Conservation (phyloP, 306 rosid species). For the Vigna radiata region DNA sequence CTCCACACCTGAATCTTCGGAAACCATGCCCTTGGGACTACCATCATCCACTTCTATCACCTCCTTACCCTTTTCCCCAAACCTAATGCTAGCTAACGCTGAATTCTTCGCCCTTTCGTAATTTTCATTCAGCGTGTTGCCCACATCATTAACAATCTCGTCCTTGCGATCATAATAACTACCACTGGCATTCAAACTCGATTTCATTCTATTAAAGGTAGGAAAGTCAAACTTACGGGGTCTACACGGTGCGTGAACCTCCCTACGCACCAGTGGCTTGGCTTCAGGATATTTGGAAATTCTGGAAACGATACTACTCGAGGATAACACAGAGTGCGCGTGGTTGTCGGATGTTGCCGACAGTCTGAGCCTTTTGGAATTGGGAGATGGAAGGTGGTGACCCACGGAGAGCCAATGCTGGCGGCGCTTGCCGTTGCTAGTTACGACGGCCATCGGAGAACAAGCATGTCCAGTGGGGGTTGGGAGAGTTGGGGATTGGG, state of each 20-base stretch:
- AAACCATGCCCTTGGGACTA: constrained; percentile 47
- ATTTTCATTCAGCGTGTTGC: constrained; percentile 22
- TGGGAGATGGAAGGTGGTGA: constrained; percentile 45
- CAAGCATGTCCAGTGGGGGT: constrained; percentile 30
- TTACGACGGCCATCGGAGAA: constrained; percentile 69
- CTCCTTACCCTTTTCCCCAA: constrained; percentile 48
- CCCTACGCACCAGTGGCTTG: constrained; percentile 52
- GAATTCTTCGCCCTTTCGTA: constrained; percentile 39
- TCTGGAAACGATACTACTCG: constrained; percentile 61
- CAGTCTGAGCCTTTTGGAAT: constrained; percentile 56
- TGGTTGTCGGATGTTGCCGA: constrained; percentile 41
- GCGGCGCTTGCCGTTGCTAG: constrained; percentile 71
- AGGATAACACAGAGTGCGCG: constrained; percentile 40
- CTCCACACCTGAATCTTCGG: constrained; percentile 66
- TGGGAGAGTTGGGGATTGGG: constrained; percentile 7
- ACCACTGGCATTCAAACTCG: constrained; percentile 30
- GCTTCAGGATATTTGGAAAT: constrained; percentile 66
- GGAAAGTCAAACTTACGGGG: constrained; percentile 48
- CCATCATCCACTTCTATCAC: constrained; percentile 57
- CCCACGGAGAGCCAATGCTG: constrained; percentile 55
- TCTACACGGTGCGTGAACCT: constrained; percentile 75
- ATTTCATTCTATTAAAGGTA: constrained; percentile 19
- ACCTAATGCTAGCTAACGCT: constrained; percentile 53
- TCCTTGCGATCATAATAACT: not conserved
- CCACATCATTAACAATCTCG: constrained; percentile 29